Base-by-base conservation (phyloP, 108 stramenopile species). In the Thalassiosira profunda region DNA sequence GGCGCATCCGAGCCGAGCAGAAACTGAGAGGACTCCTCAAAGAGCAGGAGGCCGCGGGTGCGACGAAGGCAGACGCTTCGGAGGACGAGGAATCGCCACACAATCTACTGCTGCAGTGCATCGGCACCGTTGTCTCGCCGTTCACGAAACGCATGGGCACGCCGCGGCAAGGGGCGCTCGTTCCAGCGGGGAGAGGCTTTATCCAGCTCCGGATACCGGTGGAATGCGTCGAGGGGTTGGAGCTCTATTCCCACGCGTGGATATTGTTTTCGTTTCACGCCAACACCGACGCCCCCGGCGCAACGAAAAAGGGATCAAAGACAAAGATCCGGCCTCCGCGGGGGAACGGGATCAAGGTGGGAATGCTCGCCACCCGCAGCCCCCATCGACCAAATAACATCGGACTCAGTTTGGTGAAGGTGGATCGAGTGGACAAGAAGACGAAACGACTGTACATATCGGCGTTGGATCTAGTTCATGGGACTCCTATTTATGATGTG, bases 321-420 rank as follows among this genome's bases (percentile, higher is more conserved):
- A 83, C 87, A 41, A 91, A 95, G 56, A 87, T 94, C 10, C 74
- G 83, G 42, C 94, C 94, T 2, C 91, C 88, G 2, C 64, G 87
- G 24, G 87, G 78, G 4, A 74, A 84, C 17, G 95, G 97, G 21
- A 80, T 67, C 52, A 95, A 87, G 55, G 92, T 97, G 9, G 99
- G 99, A 17, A 81, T 81, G 58, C 69, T 98, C 57, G 90, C 98
- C 0, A 98, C 97, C 7, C 82, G 99, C 15, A 93, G 95, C 42
- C 99, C 99, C 20, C 99, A 99, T 74, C 85, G 98, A 37, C 98
- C 98, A 28, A 98, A 98, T 64, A 82, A 86, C 23, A 52, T 99
- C 6, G 98, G 98, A 4, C 70, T 99, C 5, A 93, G 94, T 54
- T 74, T 98, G 45, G 95, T 91, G 5, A 76, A 81, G 61, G 57